Evolutionary conservation across 305 asterid species (phyloP), one percentile per base, ranked within the genome.

Genomic region (Lippia alba): DNA sequence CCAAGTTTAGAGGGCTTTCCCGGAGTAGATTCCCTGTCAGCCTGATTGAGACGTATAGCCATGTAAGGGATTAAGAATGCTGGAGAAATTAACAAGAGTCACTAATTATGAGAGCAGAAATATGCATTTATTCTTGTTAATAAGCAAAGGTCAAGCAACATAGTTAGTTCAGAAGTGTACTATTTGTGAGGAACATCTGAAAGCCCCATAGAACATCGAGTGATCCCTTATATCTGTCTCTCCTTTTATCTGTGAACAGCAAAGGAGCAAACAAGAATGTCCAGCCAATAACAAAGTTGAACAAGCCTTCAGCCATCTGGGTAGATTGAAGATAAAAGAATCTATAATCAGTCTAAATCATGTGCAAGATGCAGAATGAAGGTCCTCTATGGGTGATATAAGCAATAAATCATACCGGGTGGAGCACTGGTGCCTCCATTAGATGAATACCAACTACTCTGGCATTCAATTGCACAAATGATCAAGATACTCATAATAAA

Each of bases 151-250:
- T 8, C 57, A 67, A 69, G 72, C 60, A 67, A 20, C 40, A 45
- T 8, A 56, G 54, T 24, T 41, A 49, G 67, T 61, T 39, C 6
- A 67, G 77, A 67, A 76, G 71, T 88, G 10, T 91, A 93, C 98
- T 91, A 78, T 91, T 93, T 74, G 98, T 93, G 73, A 93, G 97
- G 86, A 93, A 86, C 93, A 80, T 84, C 80, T 93, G 98, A 66
- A 89, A 61, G 50, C 94, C 85, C 98, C 98, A 93, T 4, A 93
- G 74, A 40, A 89, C 78, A 70, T 89, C 97, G 24, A 91, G 80
- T 4, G 97, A 91, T 63, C 96, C 97, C 71, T 81, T 89, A 70
- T 64, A 89, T 75, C 89, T 80, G 79, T 79, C 87, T 78, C 96
- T 89, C 83, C 80, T 82, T 70, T 74, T 82, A 74, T 94, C 98